phyloP scores from a whole-genome alignment of 1,139 yeast genomes.

The Kurtzmaniella quercitrusa region DNA sequence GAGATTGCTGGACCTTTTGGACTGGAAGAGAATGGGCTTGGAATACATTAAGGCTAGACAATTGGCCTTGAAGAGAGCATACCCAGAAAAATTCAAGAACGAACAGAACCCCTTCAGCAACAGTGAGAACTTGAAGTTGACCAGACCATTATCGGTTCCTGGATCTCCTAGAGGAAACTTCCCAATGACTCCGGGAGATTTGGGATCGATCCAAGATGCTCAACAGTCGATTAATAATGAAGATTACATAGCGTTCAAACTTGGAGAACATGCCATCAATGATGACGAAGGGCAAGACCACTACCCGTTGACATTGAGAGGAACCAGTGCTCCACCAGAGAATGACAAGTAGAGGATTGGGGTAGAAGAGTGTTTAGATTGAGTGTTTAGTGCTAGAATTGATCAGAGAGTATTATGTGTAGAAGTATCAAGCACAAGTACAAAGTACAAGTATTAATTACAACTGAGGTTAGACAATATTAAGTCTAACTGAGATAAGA shows the following conservation, averaged over 20 bases:
- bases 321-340: conserved; percentile 39
- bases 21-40: conserved; percentile 97
- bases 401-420: too few species aligned
- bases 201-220: conserved; percentile 93
- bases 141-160: conserved; percentile 91
- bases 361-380: too few species aligned
- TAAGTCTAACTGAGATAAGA: too few species aligned
- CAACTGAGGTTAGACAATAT: too few species aligned
- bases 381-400: too few species aligned
- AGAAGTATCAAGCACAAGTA: too few species aligned
- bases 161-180: conserved; percentile 76
- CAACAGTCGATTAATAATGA: conserved; percentile 68
- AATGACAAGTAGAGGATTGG: conserved; percentile 5
- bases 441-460: too few species aligned
- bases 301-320: conserved; percentile 45
- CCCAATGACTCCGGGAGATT: conserved; percentile 96
- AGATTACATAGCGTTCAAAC: conserved; percentile 75
- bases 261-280: conserved; percentile 46
- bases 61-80: conserved; percentile 86
- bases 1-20: conserved; percentile 84
- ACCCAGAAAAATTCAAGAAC: conserved; percentile 76
- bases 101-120: conserved; percentile 60
- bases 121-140: conserved; percentile 58
- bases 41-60: conserved; percentile 95
- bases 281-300: conserved; percentile 35